phyloP scores from a whole-genome alignment of 352 stramenopile genomes.

The Globisporangium canariense region DNA sequence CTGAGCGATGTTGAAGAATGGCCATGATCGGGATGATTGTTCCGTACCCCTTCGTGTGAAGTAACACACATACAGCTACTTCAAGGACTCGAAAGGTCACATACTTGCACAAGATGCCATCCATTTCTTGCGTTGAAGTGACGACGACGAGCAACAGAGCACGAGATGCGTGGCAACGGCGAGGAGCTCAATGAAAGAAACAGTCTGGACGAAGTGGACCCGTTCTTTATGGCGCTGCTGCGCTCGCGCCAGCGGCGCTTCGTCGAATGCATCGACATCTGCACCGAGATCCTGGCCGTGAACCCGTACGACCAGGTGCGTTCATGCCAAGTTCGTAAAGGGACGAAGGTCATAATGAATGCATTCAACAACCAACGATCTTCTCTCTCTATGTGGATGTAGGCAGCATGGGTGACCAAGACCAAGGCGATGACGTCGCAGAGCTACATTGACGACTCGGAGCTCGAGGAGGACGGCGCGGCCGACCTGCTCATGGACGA shows the following conservation, averaged over 20 bases:
- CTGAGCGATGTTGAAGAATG: neutral
- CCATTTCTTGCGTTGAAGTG: neutral
- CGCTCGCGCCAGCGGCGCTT: slow-evolving; percentile 75
- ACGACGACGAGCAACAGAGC: too few species aligned
- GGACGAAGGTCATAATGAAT: neutral
- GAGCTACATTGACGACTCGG: slow-evolving; percentile 91
- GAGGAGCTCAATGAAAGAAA: slow-evolving; percentile 22
- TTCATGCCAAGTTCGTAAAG: neutral
- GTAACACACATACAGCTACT: neutral
- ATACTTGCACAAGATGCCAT: neutral
- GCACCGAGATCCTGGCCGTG: slow-evolving; percentile 72
- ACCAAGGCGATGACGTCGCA: slow-evolving; percentile 85
- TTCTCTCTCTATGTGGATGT: neutral
- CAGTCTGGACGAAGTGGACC: slow-evolving; percentile 76
- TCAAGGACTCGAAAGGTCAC: slow-evolving; percentile 16
- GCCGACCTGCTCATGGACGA: slow-evolving; percentile 92
- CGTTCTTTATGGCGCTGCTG: slow-evolving; percentile 85
- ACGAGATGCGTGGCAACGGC: slow-evolving; percentile 10
- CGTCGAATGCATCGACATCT: slow-evolving; percentile 79
- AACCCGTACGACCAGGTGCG: slow-evolving; percentile 86
- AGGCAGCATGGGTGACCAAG: slow-evolving; percentile 91
- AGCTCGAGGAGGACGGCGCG: slow-evolving; percentile 89
- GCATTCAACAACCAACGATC: neutral
- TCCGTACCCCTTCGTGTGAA: neutral
- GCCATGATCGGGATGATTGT: neutral